These are phyloP conservation scores for Discostella stelligeroides DNA, from an alignment of 108 stramenopile genomes.

Conservation along the genomic window DNA sequence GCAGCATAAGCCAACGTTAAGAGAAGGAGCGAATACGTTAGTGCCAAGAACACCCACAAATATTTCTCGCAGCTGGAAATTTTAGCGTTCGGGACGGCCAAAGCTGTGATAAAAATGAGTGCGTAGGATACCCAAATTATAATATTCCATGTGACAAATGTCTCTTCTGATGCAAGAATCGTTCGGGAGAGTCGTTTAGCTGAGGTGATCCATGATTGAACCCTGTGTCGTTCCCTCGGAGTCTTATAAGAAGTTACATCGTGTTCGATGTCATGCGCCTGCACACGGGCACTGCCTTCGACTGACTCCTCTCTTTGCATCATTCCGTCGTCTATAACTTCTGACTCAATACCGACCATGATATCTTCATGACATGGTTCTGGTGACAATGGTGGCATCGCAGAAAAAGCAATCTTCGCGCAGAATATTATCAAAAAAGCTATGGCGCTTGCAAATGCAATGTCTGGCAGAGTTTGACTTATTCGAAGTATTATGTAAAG, in stretches of 20 bases:
- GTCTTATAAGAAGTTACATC: not conserved
- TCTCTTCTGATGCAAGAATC: conserved; percentile 38
- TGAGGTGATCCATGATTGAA: conserved; percentile 11
- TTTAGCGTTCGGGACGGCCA: conserved; percentile 6
- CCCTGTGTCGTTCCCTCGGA: not conserved
- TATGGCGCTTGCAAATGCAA: conserved; percentile 40
- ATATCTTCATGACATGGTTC: conserved; percentile 23
- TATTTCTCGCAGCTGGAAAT: conserved; percentile 21
- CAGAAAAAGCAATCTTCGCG: conserved; percentile 42
- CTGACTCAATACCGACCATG: conserved; percentile 26
- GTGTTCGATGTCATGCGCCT: not conserved
- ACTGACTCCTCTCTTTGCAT: conserved; percentile 6
- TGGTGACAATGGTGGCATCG: conserved; percentile 38
- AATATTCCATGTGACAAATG: conserved; percentile 39
- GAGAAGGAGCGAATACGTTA: conserved; percentile 27
- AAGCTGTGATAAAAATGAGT: conserved; percentile 19
- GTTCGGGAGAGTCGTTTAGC: conserved; percentile 25
- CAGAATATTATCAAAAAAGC: conserved; percentile 40
- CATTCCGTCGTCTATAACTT: conserved; percentile 17
- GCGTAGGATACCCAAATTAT: conserved; percentile 29
- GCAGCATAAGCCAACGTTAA: conserved; percentile 30
- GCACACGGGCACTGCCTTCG: conserved; percentile 7
- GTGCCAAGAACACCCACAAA: conserved; percentile 38
- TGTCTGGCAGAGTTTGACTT: conserved; percentile 50
- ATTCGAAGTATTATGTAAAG: conserved; percentile 32